Evolutionary conservation across 768 basidiomycete species (phyloP), one percentile per base, ranked within the genome.

Genomic region (Xerocomus spinulosus): DNA sequence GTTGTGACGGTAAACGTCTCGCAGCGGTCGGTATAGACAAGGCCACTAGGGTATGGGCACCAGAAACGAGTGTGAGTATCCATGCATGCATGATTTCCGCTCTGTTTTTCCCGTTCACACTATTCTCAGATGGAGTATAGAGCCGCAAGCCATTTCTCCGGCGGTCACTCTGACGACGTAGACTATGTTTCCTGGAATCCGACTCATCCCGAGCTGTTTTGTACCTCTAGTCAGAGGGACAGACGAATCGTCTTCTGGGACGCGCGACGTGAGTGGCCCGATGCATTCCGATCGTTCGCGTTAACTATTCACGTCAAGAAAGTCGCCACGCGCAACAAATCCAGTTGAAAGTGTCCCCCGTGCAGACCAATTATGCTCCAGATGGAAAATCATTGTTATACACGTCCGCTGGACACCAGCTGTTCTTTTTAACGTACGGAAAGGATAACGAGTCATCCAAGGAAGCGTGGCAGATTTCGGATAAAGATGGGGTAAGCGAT

Each of bases 111-210:
- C 10, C 5, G 13, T 38, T 53, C 25, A 48, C 13, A 3, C 13
- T 0, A 2, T 34, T n/a, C 5, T 12, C 55, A 90, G 87, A 80
- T 88, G 73, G 87, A 91, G 37, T 67, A 76, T 20, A 77, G 87
- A 54, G 74, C 81, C 14, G 83, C 87, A 14, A 70, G 76, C 2
- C 70, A 76, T 14, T 87, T 80, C 48, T 76, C 82, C 1, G 85
- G 87, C 18, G 87, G 80, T 7, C 88, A 90, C 53, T 73, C 77
- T 2, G 86, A 87, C 46, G 87, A 88, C 37, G 83, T 85, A n/a
- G 88, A 91, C 56, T 81, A 88, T 51, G 69, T 90, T 34, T 80
- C 86, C 8, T 92, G 88, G 87, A 88, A 88, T 61, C 88, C 88
- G 1, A 85, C 83, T 3, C 87, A 91, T 55, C 86, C 88, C 4